These are phyloP conservation scores for Phaeophleospora eucalypticola DNA, from an alignment of 2,329 filamentous ascomycete species.

Conservation along the genomic window DNA sequence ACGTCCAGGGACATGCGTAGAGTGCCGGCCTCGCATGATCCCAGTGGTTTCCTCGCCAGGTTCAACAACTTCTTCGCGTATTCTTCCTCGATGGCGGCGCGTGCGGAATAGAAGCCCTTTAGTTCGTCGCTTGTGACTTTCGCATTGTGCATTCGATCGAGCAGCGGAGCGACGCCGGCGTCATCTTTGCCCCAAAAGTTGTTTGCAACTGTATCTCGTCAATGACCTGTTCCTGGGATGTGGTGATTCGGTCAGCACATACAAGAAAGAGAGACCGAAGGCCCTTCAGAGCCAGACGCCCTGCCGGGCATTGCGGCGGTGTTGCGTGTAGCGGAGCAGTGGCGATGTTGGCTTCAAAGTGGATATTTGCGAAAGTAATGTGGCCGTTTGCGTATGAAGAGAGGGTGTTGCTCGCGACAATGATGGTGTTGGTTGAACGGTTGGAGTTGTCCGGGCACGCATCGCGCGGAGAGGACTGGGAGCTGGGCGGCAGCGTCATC, in stretches of 20 bases:
- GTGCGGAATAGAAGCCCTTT: slow-evolving; percentile 83
- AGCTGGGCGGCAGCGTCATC: neutral
- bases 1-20: slow-evolving; percentile 81
- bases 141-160: slow-evolving; percentile 90
- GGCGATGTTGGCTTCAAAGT: too few species aligned
- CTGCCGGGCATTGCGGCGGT: slow-evolving; percentile 30
- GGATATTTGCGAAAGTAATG: too few species aligned
- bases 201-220: slow-evolving; percentile 72
- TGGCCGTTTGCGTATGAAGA: too few species aligned
- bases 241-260: slow-evolving; percentile 4
- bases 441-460: too few species aligned
- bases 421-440: too few species aligned
- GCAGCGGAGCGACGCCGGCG: slow-evolving; percentile 83
- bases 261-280: slow-evolving; percentile 37
- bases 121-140: slow-evolving; percentile 95
- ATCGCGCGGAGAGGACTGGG: too few species aligned
- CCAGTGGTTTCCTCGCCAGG: slow-evolving; percentile 81
- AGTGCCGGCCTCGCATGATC: slow-evolving; percentile 80
- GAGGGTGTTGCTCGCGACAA: too few species aligned
- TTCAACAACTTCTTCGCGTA: slow-evolving; percentile 85
- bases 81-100: slow-evolving; percentile 92
- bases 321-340: too few species aligned
- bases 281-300: slow-evolving; percentile 30
- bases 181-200: slow-evolving; percentile 99
- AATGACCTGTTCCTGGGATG: slow-evolving; percentile 6